Evolutionary conservation across 2,329 filamentous ascomycete genomes (phyloP).

Genomic region (Plectosphaerella cucumerina): DNA sequence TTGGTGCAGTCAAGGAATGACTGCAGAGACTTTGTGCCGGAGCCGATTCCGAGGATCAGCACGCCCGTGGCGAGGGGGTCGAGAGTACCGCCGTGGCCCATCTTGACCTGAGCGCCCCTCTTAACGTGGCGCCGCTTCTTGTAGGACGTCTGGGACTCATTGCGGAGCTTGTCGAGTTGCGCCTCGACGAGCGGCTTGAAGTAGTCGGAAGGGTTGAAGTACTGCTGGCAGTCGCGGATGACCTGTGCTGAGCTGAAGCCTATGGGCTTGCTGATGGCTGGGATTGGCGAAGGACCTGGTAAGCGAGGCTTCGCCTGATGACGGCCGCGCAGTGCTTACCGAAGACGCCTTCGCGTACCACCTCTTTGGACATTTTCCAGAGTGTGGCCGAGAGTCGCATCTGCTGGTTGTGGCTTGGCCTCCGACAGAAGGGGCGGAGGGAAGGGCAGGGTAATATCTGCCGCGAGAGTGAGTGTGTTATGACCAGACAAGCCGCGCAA

Average conservation of each 20-base stretch:
- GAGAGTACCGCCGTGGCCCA: constrained; percentile 92
- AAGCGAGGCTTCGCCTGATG: background rate
- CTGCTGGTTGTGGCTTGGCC: background rate
- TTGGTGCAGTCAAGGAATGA: constrained; percentile 87
- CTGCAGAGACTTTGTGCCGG: constrained; percentile 77
- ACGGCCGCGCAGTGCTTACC: constrained; percentile 31
- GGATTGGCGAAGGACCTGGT: background rate
- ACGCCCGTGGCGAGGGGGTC: constrained; percentile 94
- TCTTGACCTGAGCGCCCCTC: constrained; percentile 71
- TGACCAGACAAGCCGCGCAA: no score
- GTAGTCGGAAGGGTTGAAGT: constrained; percentile 75
- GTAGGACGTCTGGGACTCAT: constrained; percentile 56
- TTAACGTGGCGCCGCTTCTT: constrained; percentile 54
- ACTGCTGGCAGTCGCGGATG: constrained; percentile 78
- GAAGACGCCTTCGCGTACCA: constrained; percentile 53
- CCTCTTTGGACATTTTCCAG: constrained; percentile 49
- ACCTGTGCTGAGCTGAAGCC: constrained; percentile 86
- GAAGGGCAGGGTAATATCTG: no score
- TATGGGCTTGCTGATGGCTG: constrained; percentile 90
- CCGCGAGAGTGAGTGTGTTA: no score
- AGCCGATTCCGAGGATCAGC: constrained; percentile 81
- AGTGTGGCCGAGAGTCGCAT: constrained; percentile 26
- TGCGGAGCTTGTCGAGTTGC: constrained; percentile 51
- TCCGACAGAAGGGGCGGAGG: no score
- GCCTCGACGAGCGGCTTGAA: constrained; percentile 74